phyloP scores from a whole-genome alignment of 139 green algal species.

The Marvania coccoides region DNA sequence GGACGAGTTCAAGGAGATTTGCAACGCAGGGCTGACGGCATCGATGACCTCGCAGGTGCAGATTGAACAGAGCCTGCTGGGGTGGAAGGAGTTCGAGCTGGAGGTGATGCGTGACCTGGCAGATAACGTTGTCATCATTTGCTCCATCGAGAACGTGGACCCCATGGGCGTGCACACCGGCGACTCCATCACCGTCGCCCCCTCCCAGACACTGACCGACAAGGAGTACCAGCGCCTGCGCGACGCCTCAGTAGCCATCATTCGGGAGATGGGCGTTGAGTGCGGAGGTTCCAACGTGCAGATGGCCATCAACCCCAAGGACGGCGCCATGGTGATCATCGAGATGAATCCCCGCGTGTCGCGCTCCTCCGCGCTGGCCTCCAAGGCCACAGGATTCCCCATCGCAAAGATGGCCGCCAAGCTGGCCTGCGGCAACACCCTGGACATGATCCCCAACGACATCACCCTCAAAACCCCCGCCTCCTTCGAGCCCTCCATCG shows the following conservation, averaged over 20 bases:
- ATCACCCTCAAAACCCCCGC: constrained; percentile 98
- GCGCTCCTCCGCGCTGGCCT: constrained; percentile 94
- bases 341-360: constrained; percentile 99
- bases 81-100: constrained; percentile 96
- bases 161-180: constrained; percentile 99
- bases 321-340: constrained; percentile 89
- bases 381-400: constrained; percentile 96
- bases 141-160: constrained; percentile 99
- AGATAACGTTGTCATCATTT: constrained; percentile 99
- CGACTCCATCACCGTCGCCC: constrained; percentile 71
- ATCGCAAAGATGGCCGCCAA: constrained; percentile 99
- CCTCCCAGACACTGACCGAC: constrained; percentile 39
- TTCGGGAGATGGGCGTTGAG: constrained; percentile 98
- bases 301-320: constrained; percentile 89
- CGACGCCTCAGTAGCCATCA: constrained; percentile 80
- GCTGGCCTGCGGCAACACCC: constrained; percentile 91
- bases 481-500: constrained; percentile 98
- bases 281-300: constrained; percentile 97
- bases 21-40: constrained; percentile 67
- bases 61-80: constrained; percentile 91
- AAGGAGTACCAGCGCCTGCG: constrained; percentile 95
- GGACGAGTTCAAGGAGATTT: constrained; percentile 89
- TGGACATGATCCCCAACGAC: constrained; percentile 98
- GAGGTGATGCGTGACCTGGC: constrained; percentile 98
- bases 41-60: constrained; percentile 85